Percentiles rank a stretch among this genome's conserved stretches.
Conservation (phyloP, 352 stramenopile species). For the Globisporangium cylindrosporum region DNA sequence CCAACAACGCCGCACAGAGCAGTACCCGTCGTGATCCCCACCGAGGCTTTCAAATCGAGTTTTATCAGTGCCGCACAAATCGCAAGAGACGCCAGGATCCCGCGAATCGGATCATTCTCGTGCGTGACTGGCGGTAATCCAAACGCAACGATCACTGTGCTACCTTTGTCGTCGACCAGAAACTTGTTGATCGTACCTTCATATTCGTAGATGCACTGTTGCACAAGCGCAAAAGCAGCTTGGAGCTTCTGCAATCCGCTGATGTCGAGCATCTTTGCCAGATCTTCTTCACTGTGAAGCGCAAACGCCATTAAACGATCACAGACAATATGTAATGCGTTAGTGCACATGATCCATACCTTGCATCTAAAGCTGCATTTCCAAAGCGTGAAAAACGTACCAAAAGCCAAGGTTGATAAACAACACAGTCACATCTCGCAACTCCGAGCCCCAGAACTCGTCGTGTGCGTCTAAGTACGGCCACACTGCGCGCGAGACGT, state of each 20-base stretch:
- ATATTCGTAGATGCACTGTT: slow-evolving; percentile 92
- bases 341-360: neutral
- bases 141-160: slow-evolving; percentile 92
- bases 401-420: slow-evolving; percentile 94
- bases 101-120: slow-evolving; percentile 89
- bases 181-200: slow-evolving; percentile 97
- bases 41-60: slow-evolving; percentile 75
- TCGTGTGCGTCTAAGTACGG: slow-evolving; percentile 90
- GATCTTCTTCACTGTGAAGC: slow-evolving; percentile 56
- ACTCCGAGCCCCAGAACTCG: slow-evolving; percentile 92
- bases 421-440: slow-evolving; percentile 89
- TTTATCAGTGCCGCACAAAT: slow-evolving; percentile 74
- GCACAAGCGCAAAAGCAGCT: slow-evolving; percentile 78
- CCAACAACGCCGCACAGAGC: slow-evolving; percentile 92
- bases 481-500: slow-evolving; percentile 90
- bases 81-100: slow-evolving; percentile 85
- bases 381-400: slow-evolving; percentile 23
- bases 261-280: slow-evolving; percentile 72
- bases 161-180: slow-evolving; percentile 94
- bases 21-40: slow-evolving; percentile 91
- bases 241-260: slow-evolving; percentile 71
- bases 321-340: neutral
- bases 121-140: slow-evolving; percentile 90
- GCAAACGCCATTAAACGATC: neutral
- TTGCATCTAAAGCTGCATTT: slow-evolving; percentile 1